phyloP scores from a whole-genome alignment of 352 stramenopile genomes.

The Phytophthora pistaciae region DNA sequence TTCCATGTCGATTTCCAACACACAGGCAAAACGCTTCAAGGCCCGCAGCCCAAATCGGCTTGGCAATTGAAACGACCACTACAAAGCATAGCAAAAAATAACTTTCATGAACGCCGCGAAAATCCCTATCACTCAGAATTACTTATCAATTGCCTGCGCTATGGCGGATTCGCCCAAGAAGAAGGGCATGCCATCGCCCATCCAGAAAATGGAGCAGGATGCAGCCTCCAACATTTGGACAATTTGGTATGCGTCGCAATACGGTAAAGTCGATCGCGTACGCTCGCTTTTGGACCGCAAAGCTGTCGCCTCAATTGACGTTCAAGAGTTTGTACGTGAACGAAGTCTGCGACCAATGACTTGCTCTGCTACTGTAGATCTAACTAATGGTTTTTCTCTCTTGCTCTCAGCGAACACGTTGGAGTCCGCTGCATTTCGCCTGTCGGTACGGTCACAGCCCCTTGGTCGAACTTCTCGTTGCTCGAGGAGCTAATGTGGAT shows the following conservation, averaged over 20 bases:
- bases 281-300: slow-evolving; percentile 58
- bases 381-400: slow-evolving; percentile 2
- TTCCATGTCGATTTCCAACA: slow-evolving; percentile 38
- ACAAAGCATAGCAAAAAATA: slow-evolving; percentile 34
- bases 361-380: not conserved
- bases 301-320: slow-evolving; percentile 48
- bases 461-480: slow-evolving; percentile 58
- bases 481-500: slow-evolving; percentile 55
- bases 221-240: slow-evolving; percentile 58
- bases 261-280: slow-evolving; percentile 63
- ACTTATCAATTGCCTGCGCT: not conserved
- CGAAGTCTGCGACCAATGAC: not conserved
- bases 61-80: slow-evolving; percentile 33
- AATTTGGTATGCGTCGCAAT: slow-evolving; percentile 78
- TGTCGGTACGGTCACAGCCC: slow-evolving; percentile 59
- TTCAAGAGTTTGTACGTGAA: slow-evolving; percentile 57
- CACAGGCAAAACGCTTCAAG: slow-evolving; percentile 21
- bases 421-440: slow-evolving; percentile 72
- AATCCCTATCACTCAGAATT: too few relatives aligned
- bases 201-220: slow-evolving; percentile 35
- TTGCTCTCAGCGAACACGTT: slow-evolving; percentile 53
- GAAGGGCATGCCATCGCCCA: slow-evolving; percentile 32
- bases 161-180: slow-evolving; percentile 21
- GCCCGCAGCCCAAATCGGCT: slow-evolving; percentile 9
- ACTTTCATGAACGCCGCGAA: slow-evolving; percentile 10